Evolutionary conservation across 495 filamentous ascomycete genomes (phyloP).

Genomic region (Tuber borchii): DNA sequence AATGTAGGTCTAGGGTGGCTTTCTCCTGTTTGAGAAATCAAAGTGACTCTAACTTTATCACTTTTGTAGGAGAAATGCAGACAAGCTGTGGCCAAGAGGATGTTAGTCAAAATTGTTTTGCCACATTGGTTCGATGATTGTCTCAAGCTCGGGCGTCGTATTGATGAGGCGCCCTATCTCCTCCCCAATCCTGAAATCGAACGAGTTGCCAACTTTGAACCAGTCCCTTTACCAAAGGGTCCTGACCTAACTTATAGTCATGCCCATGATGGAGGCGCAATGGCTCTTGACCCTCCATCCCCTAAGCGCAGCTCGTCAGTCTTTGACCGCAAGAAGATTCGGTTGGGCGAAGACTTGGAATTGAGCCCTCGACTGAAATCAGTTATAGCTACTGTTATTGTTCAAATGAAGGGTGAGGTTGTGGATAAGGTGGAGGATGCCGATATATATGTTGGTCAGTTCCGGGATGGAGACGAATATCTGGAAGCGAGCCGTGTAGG

Average conservation of each 20-base stretch:
- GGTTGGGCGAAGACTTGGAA: constrained; percentile 64
- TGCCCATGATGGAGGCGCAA: constrained; percentile 35
- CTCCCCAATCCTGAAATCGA: constrained; percentile 77
- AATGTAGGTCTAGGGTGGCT: constrained; percentile 42
- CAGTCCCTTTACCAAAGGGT: constrained; percentile 25
- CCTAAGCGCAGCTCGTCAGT: constrained; percentile 49
- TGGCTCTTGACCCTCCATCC: constrained; percentile 31
- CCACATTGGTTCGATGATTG: constrained; percentile 99
- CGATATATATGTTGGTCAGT: constrained; percentile 78
- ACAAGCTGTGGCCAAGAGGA: constrained; percentile 55
- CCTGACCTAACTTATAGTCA: constrained; percentile 39
- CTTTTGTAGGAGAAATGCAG: constrained; percentile 57
- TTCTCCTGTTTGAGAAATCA: not conserved
- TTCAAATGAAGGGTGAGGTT: constrained; percentile 60
- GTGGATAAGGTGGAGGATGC: constrained; percentile 62
- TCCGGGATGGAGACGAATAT: constrained; percentile 74
- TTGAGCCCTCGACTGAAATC: constrained; percentile 58
- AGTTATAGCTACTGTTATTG: constrained; percentile 64
- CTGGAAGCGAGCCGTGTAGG: constrained; percentile 62
- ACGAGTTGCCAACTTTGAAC: constrained; percentile 22
- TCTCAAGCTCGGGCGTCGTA: constrained; percentile 77
- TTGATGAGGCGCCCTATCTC: constrained; percentile 78
- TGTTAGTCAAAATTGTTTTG: constrained; percentile 74
- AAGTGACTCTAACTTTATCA: not conserved
- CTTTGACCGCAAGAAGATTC: constrained; percentile 59